A percentile compares a stretch with the other conserved stretches of the same genome.
Conservation (phyloP, 768 basidiomycete species). For the Lepiota brunneoincarnata region DNA sequence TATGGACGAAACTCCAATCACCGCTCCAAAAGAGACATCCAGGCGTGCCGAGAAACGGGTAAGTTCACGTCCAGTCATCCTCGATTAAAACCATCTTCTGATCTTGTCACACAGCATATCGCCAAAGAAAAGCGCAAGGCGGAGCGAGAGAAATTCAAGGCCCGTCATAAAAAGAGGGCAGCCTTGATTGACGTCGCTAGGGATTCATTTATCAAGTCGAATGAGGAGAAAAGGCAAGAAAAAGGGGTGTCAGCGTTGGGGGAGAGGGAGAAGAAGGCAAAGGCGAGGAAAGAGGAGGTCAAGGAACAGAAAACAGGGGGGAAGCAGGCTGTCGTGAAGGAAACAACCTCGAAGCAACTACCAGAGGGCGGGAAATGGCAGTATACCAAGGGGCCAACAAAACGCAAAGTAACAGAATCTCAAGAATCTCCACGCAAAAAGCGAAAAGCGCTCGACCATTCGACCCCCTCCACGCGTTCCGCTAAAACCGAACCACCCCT, state of each 20-base stretch:
- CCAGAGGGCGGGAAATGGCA: background rate
- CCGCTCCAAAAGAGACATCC: constrained; percentile 32
- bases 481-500: background rate
- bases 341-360: constrained; percentile 5
- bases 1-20: constrained; percentile 22
- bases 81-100: background rate
- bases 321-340: constrained; percentile 9
- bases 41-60: constrained; percentile 68
- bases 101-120: constrained; percentile 36
- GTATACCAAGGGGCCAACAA: constrained; percentile 2
- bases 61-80: too few relatives aligned
- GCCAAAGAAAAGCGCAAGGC: constrained; percentile 42
- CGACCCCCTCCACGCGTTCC: background rate
- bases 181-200: background rate
- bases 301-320: background rate
- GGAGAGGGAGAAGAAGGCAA: constrained; percentile 10
- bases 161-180: constrained; percentile 36
- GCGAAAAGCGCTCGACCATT: background rate
- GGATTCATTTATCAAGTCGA: background rate
- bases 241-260: background rate
- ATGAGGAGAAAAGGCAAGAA: constrained; percentile 2
- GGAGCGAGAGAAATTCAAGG: constrained; percentile 49
- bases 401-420: background rate
- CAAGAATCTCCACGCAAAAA: background rate
- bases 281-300: constrained; percentile 13